Base-by-base conservation (phyloP, 306 rosid species). In the Prinsepia uniflora region DNA sequence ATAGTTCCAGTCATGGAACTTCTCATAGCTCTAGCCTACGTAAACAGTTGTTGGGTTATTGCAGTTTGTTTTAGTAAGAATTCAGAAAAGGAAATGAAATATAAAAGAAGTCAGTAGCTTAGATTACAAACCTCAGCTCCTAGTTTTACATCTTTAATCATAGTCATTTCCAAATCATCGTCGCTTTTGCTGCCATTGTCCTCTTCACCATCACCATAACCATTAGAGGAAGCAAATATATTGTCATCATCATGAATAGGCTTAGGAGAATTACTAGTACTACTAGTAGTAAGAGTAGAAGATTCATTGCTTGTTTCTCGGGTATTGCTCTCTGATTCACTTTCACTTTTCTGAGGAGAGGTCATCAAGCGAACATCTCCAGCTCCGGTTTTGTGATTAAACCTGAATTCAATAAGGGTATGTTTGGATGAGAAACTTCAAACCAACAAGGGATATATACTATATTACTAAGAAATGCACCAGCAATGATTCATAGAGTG, bases 291-390 rank as follows among this genome's bases (percentile, higher is more conserved):
- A 30, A 40, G 15, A 46, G 57, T 24, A 54, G 41, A 54, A 61
- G 74, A 77, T 50, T 17, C 54, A 57, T 73, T 71, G 39, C 22
- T 68, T 6, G 22, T 56, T 11, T 9, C 68, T 59, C 52, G 42
- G 66, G 45, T 50, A 30, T 11, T 10, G 30, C 5, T 53, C 17
- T 70, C 60, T 5, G 68, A 40, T 42, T 77, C 76, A n/a, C 58
- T 5, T 0, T 86, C 89, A n/a, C 88, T 75, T 39, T 79, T 87
- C 53, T 86, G 79, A 73, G 86, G 82, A 58, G 63, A 58, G 8
- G 92, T 86, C 78, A 88, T 88, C 74, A 93, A 79, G 81, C 89
- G 98, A 36, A 93, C 92, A 83, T 94, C 94, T 82, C 90, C 98
- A 0, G 97, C 96, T 72, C 81, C 90, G 0, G 94, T 90, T 84